Conservation (phyloP, 75 land plant genomes). For the Gnetum montanum region DNA sequence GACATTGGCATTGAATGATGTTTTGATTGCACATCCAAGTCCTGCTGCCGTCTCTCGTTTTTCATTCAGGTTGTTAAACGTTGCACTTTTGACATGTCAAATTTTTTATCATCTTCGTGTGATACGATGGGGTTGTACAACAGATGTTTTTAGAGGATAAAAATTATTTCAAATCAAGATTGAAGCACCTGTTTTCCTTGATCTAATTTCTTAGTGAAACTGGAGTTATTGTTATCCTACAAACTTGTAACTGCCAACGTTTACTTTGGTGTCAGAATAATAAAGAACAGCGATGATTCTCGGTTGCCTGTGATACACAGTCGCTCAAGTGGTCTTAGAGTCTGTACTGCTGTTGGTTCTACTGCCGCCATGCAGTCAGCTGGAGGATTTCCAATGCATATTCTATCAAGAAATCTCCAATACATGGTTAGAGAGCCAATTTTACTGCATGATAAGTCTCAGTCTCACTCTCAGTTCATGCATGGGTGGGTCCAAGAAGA, state of each 20-base stretch:
- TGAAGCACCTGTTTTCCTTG: too few species aligned
- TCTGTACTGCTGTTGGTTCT: conserved; percentile 91
- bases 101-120: too few species aligned
- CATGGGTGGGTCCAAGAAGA: conserved; percentile 45
- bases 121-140: too few species aligned
- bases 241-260: too few species aligned
- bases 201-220: too few species aligned
- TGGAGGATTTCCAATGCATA: conserved; percentile 80
- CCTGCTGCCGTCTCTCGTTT: conserved; percentile 84
- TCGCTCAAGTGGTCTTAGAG: conserved; percentile 88
- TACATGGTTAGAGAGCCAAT: conserved; percentile 99
- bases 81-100: too few species aligned
- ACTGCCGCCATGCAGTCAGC: conserved; percentile 99
- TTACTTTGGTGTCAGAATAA: too few species aligned
- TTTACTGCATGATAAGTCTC: conserved; percentile 12
- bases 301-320: conserved; percentile 35
- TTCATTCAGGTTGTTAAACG: conserved; percentile 83
- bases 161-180: too few species aligned
- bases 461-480: conserved; percentile 19
- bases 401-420: conserved; percentile 61
- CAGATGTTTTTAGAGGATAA: too few species aligned
- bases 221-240: too few species aligned
- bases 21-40: conserved; percentile 80
- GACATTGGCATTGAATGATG: conserved; percentile 73
- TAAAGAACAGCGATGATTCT: not conserved